Base-by-base conservation (phyloP, 306 rosid genomes). In the Vicia faba region DNA sequence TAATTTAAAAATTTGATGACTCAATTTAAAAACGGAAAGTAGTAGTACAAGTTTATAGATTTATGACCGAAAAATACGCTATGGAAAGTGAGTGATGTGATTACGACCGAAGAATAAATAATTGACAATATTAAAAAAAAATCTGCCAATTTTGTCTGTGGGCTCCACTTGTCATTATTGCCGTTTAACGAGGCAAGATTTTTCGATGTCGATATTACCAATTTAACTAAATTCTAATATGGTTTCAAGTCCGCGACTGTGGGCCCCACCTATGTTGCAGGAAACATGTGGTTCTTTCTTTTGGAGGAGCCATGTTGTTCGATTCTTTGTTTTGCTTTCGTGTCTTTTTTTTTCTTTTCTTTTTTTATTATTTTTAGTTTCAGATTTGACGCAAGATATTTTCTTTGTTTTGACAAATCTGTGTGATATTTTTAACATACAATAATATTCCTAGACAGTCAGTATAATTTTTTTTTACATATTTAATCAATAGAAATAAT, bases 261-360 rank as follows among this genome's bases (percentile, higher is more conserved):
- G 46, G 85, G 67, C 85, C 95, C 95, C 84, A 80, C 91, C 54
- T 74, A 75, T 28, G 68, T 36, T 39, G 69, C 66, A 12, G 70
- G 73, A 67, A 83, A 78, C 79, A 81, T 74, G 80, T 65, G 82
- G 2, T 54, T 18, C 41, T 11, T 26, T 19, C n/a, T n/a, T 79
- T 56, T 65, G 40, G 74, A 57, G 56, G 69, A 77, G 64, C 58
- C 70, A 44, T 69, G 48, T 75, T 64, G 49, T 36, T 71, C 73
- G 77, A 64, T 66, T 70, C 66, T 43, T 11, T 13, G 25, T 36
- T 53, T 60, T 51, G 8, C 44, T 44, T 78, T 60, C 13, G 7
- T 58, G 70, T 51, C 57, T 12, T 19, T 10, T 13, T 20, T 19
- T 50, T 10, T 50, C 2, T 50, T 50, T 19, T 49, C 3, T 16